phyloP scores from a whole-genome alignment of 2,329 filamentous ascomycete genomes.

The Shiraia sp. region DNA sequence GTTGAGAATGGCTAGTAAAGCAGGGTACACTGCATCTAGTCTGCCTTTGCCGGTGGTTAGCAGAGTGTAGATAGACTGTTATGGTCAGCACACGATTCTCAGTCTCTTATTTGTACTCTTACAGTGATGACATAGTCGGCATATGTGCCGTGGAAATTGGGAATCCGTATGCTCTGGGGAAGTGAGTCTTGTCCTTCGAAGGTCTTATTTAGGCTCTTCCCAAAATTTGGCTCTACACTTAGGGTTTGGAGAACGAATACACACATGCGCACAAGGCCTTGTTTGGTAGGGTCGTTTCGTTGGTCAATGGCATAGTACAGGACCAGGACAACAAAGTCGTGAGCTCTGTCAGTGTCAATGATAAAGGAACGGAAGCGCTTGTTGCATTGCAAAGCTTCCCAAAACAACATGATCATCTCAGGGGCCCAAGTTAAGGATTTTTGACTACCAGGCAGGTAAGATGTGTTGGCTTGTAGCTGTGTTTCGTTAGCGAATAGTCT shows the following conservation, averaged over 20 bases:
- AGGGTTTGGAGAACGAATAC: slow-evolving; percentile 95
- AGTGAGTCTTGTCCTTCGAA: slow-evolving; percentile 90
- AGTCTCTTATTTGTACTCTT: slow-evolving; percentile 35
- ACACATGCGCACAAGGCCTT: slow-evolving; percentile 94
- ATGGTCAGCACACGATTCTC: slow-evolving; percentile 25
- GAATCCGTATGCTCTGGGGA: slow-evolving; percentile 77
- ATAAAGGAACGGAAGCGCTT: slow-evolving; percentile 96
- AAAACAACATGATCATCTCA: slow-evolving; percentile 96
- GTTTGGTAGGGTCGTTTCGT: slow-evolving; percentile 81
- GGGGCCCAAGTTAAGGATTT: slow-evolving; percentile 83
- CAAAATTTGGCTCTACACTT: slow-evolving; percentile 90
- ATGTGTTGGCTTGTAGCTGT: slow-evolving; percentile 78
- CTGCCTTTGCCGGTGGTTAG: slow-evolving; percentile 91
- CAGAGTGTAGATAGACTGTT: slow-evolving; percentile 82
- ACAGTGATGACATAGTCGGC: slow-evolving; percentile 92
- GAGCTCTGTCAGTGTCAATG: slow-evolving; percentile 89
- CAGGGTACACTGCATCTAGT: slow-evolving; percentile 88
- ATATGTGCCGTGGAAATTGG: slow-evolving; percentile 85
- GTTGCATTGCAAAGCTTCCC: slow-evolving; percentile 97
- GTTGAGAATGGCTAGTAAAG: slow-evolving; percentile 87
- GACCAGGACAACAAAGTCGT: slow-evolving; percentile 89
- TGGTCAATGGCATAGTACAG: slow-evolving; percentile 93
- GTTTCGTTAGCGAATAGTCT: slow-evolving; percentile 23
- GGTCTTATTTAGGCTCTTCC: slow-evolving; percentile 81
- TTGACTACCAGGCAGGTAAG: slow-evolving; percentile 85